Evolutionary conservation across 2,329 filamentous ascomycete genomes (phyloP), one percentile per base, ranked within the genome.

Genomic region (Cordyceps cateniannulata): DNA sequence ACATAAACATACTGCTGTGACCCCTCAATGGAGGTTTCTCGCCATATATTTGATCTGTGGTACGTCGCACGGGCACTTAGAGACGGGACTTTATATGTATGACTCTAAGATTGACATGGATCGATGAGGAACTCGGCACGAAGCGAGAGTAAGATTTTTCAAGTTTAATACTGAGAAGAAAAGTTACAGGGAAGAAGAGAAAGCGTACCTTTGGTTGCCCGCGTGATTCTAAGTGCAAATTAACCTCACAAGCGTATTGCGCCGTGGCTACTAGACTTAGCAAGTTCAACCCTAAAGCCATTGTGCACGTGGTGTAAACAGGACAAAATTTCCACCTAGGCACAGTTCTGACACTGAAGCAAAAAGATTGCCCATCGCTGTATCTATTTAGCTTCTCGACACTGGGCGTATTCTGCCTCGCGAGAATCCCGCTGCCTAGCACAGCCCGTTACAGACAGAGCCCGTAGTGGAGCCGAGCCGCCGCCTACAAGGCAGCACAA

Each of bases 401-500:
- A 35, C 32, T 2, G 10, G 32, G 32, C 9, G 32, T 42, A 42
- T n/a, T 42, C 40, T 16, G 40, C 40, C 40, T 42, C 40, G 6
- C 40, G 8, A 56, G 42, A 47, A 59, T 59, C 27, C 48, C 12
- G 47, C 16, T 59, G 56, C 56, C 56, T 59, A 27, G 24, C 47
- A 32, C 25, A n/a, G 38, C 27, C 48, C 16, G 8, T 8, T 9
- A 27, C 12, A 5, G 32, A 44, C 5, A 44, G 2, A 29, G 22
- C 52, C 40, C n/a, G 24, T 8, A 35, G 57, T 59, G 57, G 57
- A 51, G 49, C 12, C 18, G 20, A n/a, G n/a, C n/a, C n/a, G n/a
- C 27, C 32, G 12, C 16, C 48, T 27, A 51, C 29, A 51, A 60
- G 58, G 59, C 59, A 60, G 42, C 59, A 55, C 27, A 40, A 55